Base-by-base conservation (phyloP, 805 yeast species). In the Candida ulmi region DNA sequence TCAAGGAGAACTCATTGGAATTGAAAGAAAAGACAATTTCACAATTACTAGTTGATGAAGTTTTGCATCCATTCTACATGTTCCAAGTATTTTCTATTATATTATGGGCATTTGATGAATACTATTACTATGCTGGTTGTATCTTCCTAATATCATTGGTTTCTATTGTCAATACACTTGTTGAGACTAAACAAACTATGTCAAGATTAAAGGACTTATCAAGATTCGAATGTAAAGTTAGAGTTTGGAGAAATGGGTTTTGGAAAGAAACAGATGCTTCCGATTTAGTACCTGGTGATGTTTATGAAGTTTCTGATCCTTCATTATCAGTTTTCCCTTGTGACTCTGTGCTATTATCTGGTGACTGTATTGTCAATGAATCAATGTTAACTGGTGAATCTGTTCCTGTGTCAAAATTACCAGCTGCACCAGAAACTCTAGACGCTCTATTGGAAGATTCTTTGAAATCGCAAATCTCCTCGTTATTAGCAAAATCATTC, bases 351-450 rank as follows among this genome's bases (percentile, higher is more conserved):
- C 67, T 93, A 36, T 63, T 91, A 16, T 77, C 88, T 26, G 99
- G 99, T 37, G 98, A 90, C 57, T 86, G 95, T 57, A 88, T 93
- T 39, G 84, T 93, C n/a, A 93, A 93, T 60, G 99, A 93, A 58
- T 85, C 97, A 6, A 93, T 93, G 96, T 71, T 93, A 17, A 93
- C 99, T 0, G 99, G 99, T 30, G 99, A 93, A 60, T 88, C 96
- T 38, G 97, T 93, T 1, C 99, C 99, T 0, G 96, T 93, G 3
- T 77, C 96, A 0, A 93, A 93, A 58, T 45, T 69, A 11, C 73
- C 85, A 2, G 87, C 93, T 2, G 63, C 71, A 1, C 70, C 73
- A 13, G 88, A 80, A 8, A 69, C 80, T 0, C 73, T 88, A 30
- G 62, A 62, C n/a, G 66, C 67, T 17, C 59, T 86, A 36, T 66